Base-by-base conservation (phyloP, 306 rosid genomes). In the Castanopsis chinensis region DNA sequence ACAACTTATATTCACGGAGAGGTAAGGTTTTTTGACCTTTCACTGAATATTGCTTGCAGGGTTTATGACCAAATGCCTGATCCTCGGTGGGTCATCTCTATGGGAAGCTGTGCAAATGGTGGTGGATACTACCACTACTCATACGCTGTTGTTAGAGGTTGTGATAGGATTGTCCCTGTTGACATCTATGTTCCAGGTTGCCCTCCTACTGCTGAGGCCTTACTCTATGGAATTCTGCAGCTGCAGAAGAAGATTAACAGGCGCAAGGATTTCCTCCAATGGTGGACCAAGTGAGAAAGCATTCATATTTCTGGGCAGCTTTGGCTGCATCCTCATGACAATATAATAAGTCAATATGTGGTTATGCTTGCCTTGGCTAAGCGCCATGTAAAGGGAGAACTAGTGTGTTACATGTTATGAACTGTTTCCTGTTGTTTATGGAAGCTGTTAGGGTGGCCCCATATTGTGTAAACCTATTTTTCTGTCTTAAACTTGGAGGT, bases 41-140 rank as follows among this genome's bases (percentile, higher is more conserved):
- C 28, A 33, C 65, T 77, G 84, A 73, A 76, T 70, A 18, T 23
- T 8, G 78, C 21, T 65, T 86, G 75, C 90, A 96, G 98, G 96
- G 99, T 96, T 77, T 96, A 96, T 84, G 99, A 96, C 80, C 98
- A 96, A 85, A 96, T 96, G 99, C 99, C 99, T 1, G 99, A 96
- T 73, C 99, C 99, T 10, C 84, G 97, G 81, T 96, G 99, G 99
- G 97, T 96, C 12, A 82, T 96, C 86, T 96, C 99, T 10, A 96
- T 96, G 99, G 99, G 99, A 83, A 96, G 99, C 83, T 96, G 99
- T 71, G 99, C 99, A 75, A 96, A 96, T 59, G 99, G 99, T 6
- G 99, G 99, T 76, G 99, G 99, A 78, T 96, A 96, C 89, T 96
- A 96, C 79, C 99, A 96, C 84, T 96, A 96, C 84, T 96, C 99